Conservation (phyloP, 257 asterid species). For the Salvia rosmarinus region DNA sequence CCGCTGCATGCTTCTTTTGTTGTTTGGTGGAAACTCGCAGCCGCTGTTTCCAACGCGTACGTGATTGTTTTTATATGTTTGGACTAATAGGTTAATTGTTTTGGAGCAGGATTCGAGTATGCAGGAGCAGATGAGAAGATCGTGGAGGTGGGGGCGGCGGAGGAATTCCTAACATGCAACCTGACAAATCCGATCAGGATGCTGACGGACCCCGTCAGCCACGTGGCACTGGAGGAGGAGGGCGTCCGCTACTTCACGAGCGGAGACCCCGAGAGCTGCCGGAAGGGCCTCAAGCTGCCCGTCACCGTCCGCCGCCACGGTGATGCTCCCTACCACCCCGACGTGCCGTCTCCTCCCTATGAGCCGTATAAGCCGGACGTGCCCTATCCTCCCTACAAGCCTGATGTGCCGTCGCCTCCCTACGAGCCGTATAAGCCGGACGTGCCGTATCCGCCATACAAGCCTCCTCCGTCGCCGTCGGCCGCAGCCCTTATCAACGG, state of each 20-base stretch:
- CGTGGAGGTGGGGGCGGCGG: constrained; percentile 54
- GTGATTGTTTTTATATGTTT: too few relatives aligned
- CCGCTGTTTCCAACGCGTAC: too few relatives aligned
- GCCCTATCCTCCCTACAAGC: constrained; percentile 22
- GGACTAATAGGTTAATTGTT: background rate
- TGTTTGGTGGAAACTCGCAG: background rate
- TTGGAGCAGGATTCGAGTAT: constrained; percentile 50
- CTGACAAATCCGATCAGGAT: constrained; percentile 61
- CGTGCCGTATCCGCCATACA: constrained; percentile 14
- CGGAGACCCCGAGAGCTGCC: constrained; percentile 54
- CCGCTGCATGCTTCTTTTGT: background rate
- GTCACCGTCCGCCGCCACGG: constrained; percentile 44
- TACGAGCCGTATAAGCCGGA: too few relatives aligned
- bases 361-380: background rate
- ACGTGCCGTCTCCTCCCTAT: background rate
- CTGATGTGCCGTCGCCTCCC: constrained; percentile 4
- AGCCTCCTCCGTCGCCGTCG: constrained; percentile 30
- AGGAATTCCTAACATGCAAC: constrained; percentile 63
- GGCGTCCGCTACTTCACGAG: constrained; percentile 72
- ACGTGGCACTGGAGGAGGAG: constrained; percentile 51
- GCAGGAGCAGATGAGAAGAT: constrained; percentile 48
- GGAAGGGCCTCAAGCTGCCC: constrained; percentile 65
- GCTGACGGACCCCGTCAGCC: constrained; percentile 47
- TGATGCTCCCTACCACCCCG: background rate
- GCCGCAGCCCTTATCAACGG: constrained; percentile 22